Base-by-base conservation (phyloP, 176 grass and related monocot species). In the Rhynchospora breviuscula region DNA sequence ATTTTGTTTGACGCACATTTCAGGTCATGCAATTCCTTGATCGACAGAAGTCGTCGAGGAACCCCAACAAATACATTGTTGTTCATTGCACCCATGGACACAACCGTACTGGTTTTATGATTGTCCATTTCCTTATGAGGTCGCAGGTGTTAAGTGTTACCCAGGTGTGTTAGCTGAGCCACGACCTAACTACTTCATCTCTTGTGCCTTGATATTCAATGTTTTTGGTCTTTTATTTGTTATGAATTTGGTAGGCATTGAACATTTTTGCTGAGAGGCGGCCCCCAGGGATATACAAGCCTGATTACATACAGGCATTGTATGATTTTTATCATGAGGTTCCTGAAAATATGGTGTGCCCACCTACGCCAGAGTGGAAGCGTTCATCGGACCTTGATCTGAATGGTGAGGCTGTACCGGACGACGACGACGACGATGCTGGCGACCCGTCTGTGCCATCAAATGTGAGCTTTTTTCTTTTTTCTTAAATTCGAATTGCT, bases 51-150 rank as follows among this genome's bases (percentile, higher is more conserved):
- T 85, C 90, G 31, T 49, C 83, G 79, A 99, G 86, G 85, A 90
- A 67, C 88, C 89, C 85, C 3, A 96, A 95, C 3, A 96, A 95
- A 62, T 96, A 96, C 87, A 84, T 99, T 85, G 85, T 99, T 80
- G 93, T 99, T 83, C 97, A 99, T 85, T 99, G 97, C 85, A 99
- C 97, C 63, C 97, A 99, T 95, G 97, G 97, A 58, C 97, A 99
- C 81, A 99, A 99, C 70, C 97, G 97, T 52, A 99, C 97, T 67
- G 97, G 97, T 29, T 99, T 99, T 86, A 99, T 99, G 97, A 96
- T 96, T 72, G 86, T 99, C 71, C 97, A 99, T 92, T 99, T 89
- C 80, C 89, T 99, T 65, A 93, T 99, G 93, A 83, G 96, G 25
- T 87, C 91, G 83, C 97, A 92, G 3, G 61, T 87, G 11, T 86